Base-by-base conservation (phyloP, 1,139 yeast genomes). In the Zygoascus hellenicus region DNA sequence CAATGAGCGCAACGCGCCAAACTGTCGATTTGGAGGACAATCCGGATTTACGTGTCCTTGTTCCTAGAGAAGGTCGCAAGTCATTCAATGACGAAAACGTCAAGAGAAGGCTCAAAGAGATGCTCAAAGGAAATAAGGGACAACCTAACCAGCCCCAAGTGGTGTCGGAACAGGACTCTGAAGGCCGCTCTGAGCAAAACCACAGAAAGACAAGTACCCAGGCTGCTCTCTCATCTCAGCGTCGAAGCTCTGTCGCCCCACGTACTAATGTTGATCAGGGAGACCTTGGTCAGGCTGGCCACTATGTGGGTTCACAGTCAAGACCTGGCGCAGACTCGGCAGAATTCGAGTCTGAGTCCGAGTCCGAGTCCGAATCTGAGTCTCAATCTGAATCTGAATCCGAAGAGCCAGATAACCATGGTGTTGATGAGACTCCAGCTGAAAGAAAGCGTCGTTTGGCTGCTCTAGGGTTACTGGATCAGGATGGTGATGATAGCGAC, bases 371-470 rank as follows among this genome's bases (percentile, higher is more conserved):
- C 7, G 50, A 48, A 10, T 51, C 48, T 10, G 49, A 42, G 15
- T 46, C 22, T 11, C 39, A 37, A 3, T 43, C 28, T n/a, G 50
- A 43, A 13, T 36, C 32, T 22, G 40, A 15, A 13, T 22, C 14
- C 16, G 38, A 22, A 11, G 38, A 31, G 11, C 33, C 15, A 3
- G n/a, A 26, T 14, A 16, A 26, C 26, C 15, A n/a, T 19, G 30
- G 14, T 33, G 46, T 19, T 1, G 66, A 58, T 5, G 63, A 59
- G 43, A 62, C 61, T 2, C 65, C 56, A 15, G 80, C 81, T 22
- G 97, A 89, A 62, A 77, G 80, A 53, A 74, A 73, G 41, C 77
- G 96, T 60, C 77, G 97, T 55, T 67, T 87, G 53, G 90, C 92
- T 2, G 96, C 96, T 1, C 73, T 89, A 54, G 95, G 95, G 9